Base-by-base conservation (phyloP, 805 yeast genomes). In the Sugiyamaella mastotermitis region DNA sequence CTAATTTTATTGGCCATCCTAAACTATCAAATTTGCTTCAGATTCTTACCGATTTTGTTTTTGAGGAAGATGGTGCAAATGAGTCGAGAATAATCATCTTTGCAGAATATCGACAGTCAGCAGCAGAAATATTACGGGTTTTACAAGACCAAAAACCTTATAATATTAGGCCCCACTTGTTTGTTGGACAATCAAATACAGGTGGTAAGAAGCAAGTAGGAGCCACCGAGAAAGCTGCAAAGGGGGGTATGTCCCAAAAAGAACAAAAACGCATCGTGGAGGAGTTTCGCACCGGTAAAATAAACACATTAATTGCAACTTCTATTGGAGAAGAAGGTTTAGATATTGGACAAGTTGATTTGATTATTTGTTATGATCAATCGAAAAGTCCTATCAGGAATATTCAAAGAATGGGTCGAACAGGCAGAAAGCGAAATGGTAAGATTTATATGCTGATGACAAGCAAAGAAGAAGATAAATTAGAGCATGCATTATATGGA, bases 301-400 rank as follows among this genome's bases (percentile, higher is more conserved):
- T 75, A 52, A 94, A 92, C 54, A 77, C 85, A 6, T 63, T 92
- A 15, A 95, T 92, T 4, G 96, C 97, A 3, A 92, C 99, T 0
- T 87, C 96, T 0, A 90, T 92, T 55, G 99, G 97, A 33, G 99
- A 92, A 58, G 99, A 92, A 66, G 99, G 99, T 31, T 69, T 92
- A 47, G 98, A 92, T 66, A 94, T 92, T 48, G 98, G 98, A 22
- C 97, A 94, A 57, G 99, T 92, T 37, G 98, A 92, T 59, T 57
- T 92, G 51, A 90, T 92, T 49, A 71, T 92, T 5, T 88, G 96
- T 55, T 92, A 78, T 60, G 98, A 92, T 53, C 84, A 95, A 0
- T 87, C 97, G 0, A 71, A 87, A 20, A 85, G 95, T 31, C 97
- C 97, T 0, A 90, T 92, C 41, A 84, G 94, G 42, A 87, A 83